These are phyloP conservation scores for Chrysoporthe puriensis DNA, from an alignment of 2,329 filamentous ascomycete genomes.

Conservation along the genomic window DNA sequence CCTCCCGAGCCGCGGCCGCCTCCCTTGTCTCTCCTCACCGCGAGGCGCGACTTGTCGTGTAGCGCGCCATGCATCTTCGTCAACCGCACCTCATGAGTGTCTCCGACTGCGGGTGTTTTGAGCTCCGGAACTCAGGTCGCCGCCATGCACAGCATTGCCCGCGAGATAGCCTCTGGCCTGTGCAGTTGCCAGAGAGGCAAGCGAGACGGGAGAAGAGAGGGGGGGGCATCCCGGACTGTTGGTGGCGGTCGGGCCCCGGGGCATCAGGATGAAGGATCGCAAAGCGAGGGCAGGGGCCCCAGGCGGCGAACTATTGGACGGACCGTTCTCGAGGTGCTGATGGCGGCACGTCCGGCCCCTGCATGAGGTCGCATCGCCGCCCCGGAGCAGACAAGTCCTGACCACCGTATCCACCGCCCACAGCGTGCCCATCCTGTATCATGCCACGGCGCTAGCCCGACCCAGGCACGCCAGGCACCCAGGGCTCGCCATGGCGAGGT, in stretches of 20 bases:
- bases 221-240: neutral
- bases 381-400: neutral
- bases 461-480: neutral
- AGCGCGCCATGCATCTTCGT: slow-evolving; percentile 5
- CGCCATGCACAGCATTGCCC: neutral
- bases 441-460: neutral
- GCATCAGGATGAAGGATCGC: slow-evolving; percentile 11
- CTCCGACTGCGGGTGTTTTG: neutral
- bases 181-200: neutral
- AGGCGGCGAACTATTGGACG: neutral
- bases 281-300: neutral
- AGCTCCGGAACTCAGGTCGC: neutral
- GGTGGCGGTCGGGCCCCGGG: neutral
- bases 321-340: neutral
- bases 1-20: neutral
- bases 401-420: neutral
- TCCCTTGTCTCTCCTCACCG: neutral
- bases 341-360: neutral
- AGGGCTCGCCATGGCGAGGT: neutral
- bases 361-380: slow-evolving; percentile 14
- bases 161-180: neutral
- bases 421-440: neutral
- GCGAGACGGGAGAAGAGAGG: neutral
- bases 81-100: slow-evolving; percentile 6
- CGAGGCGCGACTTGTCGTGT: neutral